A percentile compares a stretch with the other conserved stretches of the same genome.
These are phyloP conservation scores for Aspergillus japonicus DNA, from an alignment of 2,329 filamentous ascomycete species.

Conservation along the genomic window DNA sequence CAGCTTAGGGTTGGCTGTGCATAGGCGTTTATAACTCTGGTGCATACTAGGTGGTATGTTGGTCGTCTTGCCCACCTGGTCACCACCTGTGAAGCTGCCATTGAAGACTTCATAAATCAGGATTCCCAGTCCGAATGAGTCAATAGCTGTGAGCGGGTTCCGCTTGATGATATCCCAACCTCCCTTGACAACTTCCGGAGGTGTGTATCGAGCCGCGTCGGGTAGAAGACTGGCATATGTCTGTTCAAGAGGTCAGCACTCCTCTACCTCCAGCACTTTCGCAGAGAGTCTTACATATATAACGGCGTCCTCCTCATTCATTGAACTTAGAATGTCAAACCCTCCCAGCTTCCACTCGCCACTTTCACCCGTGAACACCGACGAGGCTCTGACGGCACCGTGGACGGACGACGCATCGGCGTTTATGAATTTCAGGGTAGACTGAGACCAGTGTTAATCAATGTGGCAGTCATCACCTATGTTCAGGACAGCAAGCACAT, in stretches of 20 bases:
- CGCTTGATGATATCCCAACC: constrained; percentile 93
- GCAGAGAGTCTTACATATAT: constrained; percentile 65
- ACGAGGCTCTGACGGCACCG: constrained; percentile 78
- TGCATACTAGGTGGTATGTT: constrained; percentile 86
- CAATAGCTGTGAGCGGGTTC: constrained; percentile 75
- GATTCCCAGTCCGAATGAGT: constrained; percentile 82
- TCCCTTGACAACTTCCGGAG: constrained; percentile 78
- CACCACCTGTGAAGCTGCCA: constrained; percentile 70
- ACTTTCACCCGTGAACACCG: constrained; percentile 90
- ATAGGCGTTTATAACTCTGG: constrained; percentile 82
- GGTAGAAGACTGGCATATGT: constrained; percentile 85
- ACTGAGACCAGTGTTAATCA: constrained; percentile 47
- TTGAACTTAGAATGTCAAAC: constrained; percentile 88
- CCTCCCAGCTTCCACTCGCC: constrained; percentile 97
- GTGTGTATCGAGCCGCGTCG: constrained; percentile 77
- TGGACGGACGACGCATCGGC: constrained; percentile 89
- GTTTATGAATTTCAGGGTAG: constrained; percentile 94
- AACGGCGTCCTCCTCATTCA: constrained; percentile 92
- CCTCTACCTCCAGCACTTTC: not conserved
- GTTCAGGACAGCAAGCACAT: constrained; percentile 24
- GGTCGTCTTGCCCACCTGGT: constrained; percentile 83
- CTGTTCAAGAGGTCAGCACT: constrained; percentile 43
- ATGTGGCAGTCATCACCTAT: not conserved
- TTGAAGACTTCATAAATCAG: constrained; percentile 91
- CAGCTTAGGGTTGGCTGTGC: constrained; percentile 85